phyloP scores from a whole-genome alignment of 345 rosid species.

The Ceriops zippeliana region DNA sequence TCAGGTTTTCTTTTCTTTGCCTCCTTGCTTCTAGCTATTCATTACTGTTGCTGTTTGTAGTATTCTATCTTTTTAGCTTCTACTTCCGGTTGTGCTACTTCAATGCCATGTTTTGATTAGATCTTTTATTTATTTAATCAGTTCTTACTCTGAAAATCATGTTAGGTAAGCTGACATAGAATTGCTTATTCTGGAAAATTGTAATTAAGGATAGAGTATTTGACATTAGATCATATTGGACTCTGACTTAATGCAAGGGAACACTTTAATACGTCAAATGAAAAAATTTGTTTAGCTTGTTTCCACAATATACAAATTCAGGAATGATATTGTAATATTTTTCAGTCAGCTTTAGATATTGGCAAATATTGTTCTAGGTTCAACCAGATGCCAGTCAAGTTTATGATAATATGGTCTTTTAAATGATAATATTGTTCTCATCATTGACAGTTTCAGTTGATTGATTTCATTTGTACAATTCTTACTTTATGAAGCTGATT shows the following conservation, averaged over 20 bases:
- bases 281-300: no score
- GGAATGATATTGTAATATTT: background rate
- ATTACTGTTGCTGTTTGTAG: background rate
- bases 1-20: conserved; percentile 51
- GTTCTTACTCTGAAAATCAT: background rate
- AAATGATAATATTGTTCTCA: no score
- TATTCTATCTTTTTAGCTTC: background rate
- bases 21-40: background rate
- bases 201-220: background rate
- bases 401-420: background rate
- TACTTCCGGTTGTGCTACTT: background rate
- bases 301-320: no score
- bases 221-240: background rate
- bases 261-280: no score
- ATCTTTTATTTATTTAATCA: background rate
- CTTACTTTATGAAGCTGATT: conserved; percentile 3
- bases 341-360: background rate
- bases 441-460: background rate
- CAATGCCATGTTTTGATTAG: background rate
- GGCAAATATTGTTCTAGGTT: background rate
- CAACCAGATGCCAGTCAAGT: background rate
- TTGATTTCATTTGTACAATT: background rate
- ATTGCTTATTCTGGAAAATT: background rate
- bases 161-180: background rate
- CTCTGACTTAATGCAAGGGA: background rate